phyloP scores from a whole-genome alignment of 495 filamentous ascomycete genomes.

The Arthonia radiata region DNA sequence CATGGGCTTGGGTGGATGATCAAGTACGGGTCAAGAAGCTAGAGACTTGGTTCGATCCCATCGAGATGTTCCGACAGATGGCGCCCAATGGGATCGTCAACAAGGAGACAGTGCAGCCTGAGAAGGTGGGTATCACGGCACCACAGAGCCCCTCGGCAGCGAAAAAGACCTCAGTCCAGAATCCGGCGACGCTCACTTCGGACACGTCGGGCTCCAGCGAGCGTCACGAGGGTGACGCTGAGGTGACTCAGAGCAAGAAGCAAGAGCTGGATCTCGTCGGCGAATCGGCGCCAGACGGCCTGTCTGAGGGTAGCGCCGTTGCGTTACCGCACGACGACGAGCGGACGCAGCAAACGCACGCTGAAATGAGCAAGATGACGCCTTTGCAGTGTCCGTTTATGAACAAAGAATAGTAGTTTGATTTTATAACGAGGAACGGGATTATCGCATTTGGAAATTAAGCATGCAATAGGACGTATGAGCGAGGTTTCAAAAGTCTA shows the following conservation, averaged over 20 bases:
- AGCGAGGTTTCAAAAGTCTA: too few relatives aligned
- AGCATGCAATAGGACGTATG: too few relatives aligned
- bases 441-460: too few relatives aligned
- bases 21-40: constrained; percentile 27
- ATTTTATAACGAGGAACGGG: too few relatives aligned
- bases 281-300: too few relatives aligned
- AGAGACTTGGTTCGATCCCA: constrained; percentile 38
- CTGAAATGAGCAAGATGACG: constrained; percentile 13
- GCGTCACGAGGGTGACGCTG: constrained; percentile 1
- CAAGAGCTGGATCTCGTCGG: too few relatives aligned
- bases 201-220: constrained; percentile 6
- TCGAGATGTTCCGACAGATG: constrained; percentile 43
- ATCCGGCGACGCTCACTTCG: constrained; percentile 1
- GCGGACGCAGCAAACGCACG: constrained; percentile 9
- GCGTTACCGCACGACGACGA: constrained; percentile 5
- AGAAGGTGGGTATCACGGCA: constrained; percentile 1
- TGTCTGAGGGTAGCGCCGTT: constrained; percentile 8
- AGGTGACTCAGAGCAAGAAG: too few relatives aligned
- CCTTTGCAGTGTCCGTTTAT: constrained; percentile 10
- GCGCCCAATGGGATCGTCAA: constrained; percentile 19
- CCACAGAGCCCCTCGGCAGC: neutral
- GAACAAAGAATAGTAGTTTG: constrained; percentile 9
- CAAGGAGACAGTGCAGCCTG: constrained; percentile 11
- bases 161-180: neutral
- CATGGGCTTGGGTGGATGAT: constrained; percentile 32